Base-by-base conservation (phyloP, 768 basidiomycete genomes). In the Phanerodontia chrysosporium region DNA sequence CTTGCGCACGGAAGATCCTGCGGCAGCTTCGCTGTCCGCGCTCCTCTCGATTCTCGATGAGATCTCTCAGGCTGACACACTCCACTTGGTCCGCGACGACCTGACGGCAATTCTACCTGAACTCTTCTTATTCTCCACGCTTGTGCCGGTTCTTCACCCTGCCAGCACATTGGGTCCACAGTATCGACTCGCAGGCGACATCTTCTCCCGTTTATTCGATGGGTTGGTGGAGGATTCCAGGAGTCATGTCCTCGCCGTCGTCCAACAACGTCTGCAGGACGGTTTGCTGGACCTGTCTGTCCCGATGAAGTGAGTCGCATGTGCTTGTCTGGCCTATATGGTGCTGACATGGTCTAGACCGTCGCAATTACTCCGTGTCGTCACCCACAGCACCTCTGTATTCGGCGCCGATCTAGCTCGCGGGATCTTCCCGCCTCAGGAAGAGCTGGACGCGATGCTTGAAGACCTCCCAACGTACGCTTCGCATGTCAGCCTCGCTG, bases 391-490 rank as follows among this genome's bases (percentile, higher is more conserved):
- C 5, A 70, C 74, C 22, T 72, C 72, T 24, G 76, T 75, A 3
- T 62, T 80, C 24, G 60, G 68, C 4, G 54, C 80, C 13, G 69
- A 81, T 9, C 64, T 81, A 18, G 64, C 84, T 3, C 55, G 60
- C 10, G 84, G 84, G 35, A 72, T 88, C 39, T 78, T 89, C 62
- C 87, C 85, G 0, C 70, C 80, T 7, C 64, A 68, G 8, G 64
- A 69, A 0, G 76, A 77, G 55, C 71, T 87, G 18, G 78, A 84
- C 25, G 62, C 66, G 1, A 76, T 83, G 72, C 76, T 72, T 1
- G 55, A 71, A 18, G 64, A 61, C 2, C 72, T 89, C 29, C 75
- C 81, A 1, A 69, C 79, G 0, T 75, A 77, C 16, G 75, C 83
- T 1, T 71, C 76, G 35, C 76, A 85, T 53, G 64, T 81, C 3